Conservation (phyloP, 768 basidiomycete genomes). For the Boletus rubroflammeus region DNA sequence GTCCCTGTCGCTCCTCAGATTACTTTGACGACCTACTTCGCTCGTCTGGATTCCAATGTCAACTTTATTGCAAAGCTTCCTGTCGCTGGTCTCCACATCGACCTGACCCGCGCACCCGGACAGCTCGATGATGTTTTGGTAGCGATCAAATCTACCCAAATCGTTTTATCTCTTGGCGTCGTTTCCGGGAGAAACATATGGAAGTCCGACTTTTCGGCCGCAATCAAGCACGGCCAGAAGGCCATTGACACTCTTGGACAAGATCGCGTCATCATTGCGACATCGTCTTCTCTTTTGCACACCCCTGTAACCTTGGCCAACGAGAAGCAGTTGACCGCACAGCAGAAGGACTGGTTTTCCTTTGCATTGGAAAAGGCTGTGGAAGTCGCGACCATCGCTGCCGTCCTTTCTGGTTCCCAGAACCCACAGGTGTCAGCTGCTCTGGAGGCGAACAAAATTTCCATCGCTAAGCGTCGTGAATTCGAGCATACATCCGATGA, state of each 20-base stretch:
- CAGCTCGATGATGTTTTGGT: slow-evolving; percentile 82
- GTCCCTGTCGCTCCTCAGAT: slow-evolving; percentile 84
- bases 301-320: slow-evolving; percentile 93
- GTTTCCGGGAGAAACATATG: slow-evolving; percentile 99
- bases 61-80: slow-evolving; percentile 89
- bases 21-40: slow-evolving; percentile 93
- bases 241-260: slow-evolving; percentile 79
- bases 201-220: slow-evolving; percentile 90
- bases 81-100: slow-evolving; percentile 91
- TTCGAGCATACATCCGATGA: slow-evolving; percentile 95
- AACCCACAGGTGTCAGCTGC: slow-evolving; percentile 64
- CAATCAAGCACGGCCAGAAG: slow-evolving; percentile 79
- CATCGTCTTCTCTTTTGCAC: slow-evolving; percentile 97
- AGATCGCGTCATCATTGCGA: slow-evolving; percentile 88
- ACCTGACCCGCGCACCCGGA: slow-evolving; percentile 87
- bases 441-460: slow-evolving; percentile 83
- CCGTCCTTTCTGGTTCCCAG: slow-evolving; percentile 81
- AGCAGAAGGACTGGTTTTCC: slow-evolving; percentile 97
- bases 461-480: slow-evolving; percentile 90
- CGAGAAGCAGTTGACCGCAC: slow-evolving; percentile 83
- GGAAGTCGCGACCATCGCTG: slow-evolving; percentile 87
- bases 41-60: slow-evolving; percentile 91
- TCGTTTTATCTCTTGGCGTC: slow-evolving; percentile 87
- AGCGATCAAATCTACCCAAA: slow-evolving; percentile 78
- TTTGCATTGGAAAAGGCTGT: slow-evolving; percentile 95